A percentile compares a stretch with the other conserved stretches of the same genome.
Conservation (phyloP, 805 yeast genomes). For the Cyberlindnera mrakii region DNA sequence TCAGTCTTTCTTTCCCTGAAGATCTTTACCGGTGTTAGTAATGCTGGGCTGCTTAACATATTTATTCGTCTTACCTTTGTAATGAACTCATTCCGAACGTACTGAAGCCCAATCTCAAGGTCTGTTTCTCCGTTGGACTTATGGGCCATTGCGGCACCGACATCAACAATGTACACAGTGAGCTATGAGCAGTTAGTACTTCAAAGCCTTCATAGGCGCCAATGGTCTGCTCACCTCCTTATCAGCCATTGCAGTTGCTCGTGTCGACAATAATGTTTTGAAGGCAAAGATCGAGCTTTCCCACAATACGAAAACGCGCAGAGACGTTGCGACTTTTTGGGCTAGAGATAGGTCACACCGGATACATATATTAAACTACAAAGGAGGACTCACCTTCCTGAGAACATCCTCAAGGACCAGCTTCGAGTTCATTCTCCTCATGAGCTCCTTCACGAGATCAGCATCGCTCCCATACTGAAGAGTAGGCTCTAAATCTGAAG, state of each 20-base stretch:
- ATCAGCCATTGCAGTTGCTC: conserved; percentile 24
- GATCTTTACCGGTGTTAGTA: not conserved
- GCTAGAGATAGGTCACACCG: not conserved
- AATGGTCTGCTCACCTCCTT: conserved; percentile 26
- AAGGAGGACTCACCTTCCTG: conserved; percentile 45
- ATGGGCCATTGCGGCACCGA: conserved; percentile 35
- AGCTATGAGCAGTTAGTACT: conserved; percentile 17
- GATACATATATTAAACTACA: conserved; percentile 20
- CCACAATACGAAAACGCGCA: too few species aligned
- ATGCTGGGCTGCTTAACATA: not conserved
- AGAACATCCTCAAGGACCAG: conserved; percentile 48
- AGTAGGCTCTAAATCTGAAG: conserved; percentile 43
- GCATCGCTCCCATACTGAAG: conserved; percentile 52
- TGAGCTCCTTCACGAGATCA: conserved; percentile 33
- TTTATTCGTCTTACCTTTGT: conserved; percentile 8
- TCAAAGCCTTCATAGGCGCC: not conserved
- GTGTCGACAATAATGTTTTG: too few species aligned
- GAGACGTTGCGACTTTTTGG: not conserved
- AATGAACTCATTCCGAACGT: conserved; percentile 35
- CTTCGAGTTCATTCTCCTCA: conserved; percentile 39
- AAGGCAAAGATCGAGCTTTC: too few species aligned
- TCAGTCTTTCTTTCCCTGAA: conserved; percentile 34
- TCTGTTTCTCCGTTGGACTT: conserved; percentile 25
- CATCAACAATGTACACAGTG: conserved; percentile 46
- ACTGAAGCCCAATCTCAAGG: conserved; percentile 32